Evolutionary conservation across 148 eudicot species (phyloP), one percentile per base, ranked within the genome.

Genomic region (Vaccinium vitisidaea): DNA sequence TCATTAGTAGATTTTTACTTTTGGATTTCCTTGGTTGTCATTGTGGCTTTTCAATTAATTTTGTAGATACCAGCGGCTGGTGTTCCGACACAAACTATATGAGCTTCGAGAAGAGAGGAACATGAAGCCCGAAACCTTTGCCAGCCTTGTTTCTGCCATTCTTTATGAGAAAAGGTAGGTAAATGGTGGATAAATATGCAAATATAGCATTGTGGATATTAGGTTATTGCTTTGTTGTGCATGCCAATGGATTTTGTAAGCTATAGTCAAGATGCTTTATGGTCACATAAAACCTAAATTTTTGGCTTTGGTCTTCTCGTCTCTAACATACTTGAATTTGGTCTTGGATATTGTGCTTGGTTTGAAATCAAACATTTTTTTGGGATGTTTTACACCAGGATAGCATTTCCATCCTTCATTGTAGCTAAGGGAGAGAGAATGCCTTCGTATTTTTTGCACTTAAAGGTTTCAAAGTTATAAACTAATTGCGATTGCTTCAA

Each of bases 41-140:
- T 25, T 59, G 21, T 83, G 49, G 27, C 39, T 81, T 52, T 3
- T 69, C 88, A 79, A 46, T 30, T 82, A 59, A 70, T 86, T 80
- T 82, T 87, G 85, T 80, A 95, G 99, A 83, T 91, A 91, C 85
- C 99, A 97, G 83, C 92, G 98, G 50, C 95, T 97, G 76, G 91
- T 89, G 67, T 95, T 93, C 80, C 89, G 98, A 25, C 99, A 93
- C 92, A 97, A 97, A 86, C 81, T 97, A 90, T 97, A 95, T 83
- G 86, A 94, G 87, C 94, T 97, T 54, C 88, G 99, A 75, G 99
- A 97, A 87, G 99, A 97, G 91, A 97, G 98, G 88, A 91, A 94
- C 82, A 97, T 95, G 99, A 97, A 95, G 92, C 99, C 99, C 25
- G 98, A 95, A 83, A 97, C 99, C 16, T 97, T 97, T 86, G 98